These are phyloP conservation scores for Parmelia sp. DNA, from an alignment of 495 filamentous ascomycete genomes.

Conservation along the genomic window DNA sequence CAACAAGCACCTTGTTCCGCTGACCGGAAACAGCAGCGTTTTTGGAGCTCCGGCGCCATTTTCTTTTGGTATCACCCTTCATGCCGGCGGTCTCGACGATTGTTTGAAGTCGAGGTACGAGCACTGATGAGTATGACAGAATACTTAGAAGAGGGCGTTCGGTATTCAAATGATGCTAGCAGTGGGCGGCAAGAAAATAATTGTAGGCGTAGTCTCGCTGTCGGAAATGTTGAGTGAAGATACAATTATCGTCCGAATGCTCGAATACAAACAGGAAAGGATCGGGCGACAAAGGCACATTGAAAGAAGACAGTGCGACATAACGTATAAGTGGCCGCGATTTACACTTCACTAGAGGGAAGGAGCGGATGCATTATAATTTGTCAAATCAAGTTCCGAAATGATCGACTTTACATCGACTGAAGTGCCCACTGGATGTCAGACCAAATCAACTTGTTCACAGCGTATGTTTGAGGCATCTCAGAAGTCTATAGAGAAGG, in stretches of 20 bases:
- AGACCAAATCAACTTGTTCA: background rate
- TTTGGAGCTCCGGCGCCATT: conserved; percentile 26
- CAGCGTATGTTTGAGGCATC: background rate
- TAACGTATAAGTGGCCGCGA: background rate
- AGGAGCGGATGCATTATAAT: background rate
- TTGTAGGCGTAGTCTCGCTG: background rate
- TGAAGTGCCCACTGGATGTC: background rate
- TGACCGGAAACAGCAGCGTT: conserved; percentile 19
- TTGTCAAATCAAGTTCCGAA: background rate
- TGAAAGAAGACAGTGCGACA: background rate
- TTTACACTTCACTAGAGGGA: background rate
- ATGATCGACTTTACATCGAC: background rate
- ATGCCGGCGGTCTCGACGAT: background rate
- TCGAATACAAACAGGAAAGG: background rate
- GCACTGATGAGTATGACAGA: background rate
- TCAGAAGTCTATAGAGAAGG: conserved; percentile 5
- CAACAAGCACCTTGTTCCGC: conserved; percentile 18
- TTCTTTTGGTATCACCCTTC: conserved; percentile 21
- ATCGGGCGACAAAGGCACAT: background rate
- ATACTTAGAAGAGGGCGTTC: background rate
- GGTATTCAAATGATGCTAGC: background rate
- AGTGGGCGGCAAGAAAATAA: background rate
- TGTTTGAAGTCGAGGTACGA: background rate
- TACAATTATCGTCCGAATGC: background rate
- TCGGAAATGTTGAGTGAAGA: background rate